Percentiles rank a stretch among this genome's conserved stretches.
Conservation (phyloP, 2,329 filamentous ascomycete species). For the Mollisiaceae sp. region DNA sequence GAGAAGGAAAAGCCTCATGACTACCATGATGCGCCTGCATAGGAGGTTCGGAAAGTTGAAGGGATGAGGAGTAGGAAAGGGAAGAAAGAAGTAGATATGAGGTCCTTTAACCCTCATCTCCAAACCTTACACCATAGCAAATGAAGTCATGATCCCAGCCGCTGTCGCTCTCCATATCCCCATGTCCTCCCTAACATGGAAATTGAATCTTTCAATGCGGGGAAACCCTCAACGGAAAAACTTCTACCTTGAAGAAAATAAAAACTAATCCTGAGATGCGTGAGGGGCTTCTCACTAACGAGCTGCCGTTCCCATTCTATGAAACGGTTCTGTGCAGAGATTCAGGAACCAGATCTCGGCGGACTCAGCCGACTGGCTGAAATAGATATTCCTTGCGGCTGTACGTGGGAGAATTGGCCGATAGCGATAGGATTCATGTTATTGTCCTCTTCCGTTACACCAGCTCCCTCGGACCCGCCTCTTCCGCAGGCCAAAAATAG, state of each 20-base stretch:
- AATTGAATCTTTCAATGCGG: not conserved
- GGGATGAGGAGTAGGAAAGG: not conserved
- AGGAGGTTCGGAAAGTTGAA: not conserved
- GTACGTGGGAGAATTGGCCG: not conserved
- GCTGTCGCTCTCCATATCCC: not conserved
- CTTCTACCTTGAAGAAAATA: not conserved
- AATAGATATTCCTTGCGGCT: not conserved
- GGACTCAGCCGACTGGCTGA: constrained; percentile 14
- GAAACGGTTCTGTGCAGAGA: not conserved
- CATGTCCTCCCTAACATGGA: not conserved
- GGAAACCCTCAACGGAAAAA: constrained; percentile 2
- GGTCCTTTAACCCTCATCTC: constrained; percentile 1
- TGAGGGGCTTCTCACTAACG: constrained; percentile 1
- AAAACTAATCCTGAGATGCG: not conserved
- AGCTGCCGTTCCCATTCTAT: not conserved
- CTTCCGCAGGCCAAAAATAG: not conserved
- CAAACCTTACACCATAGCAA: constrained; percentile 8
- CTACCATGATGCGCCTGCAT: not conserved
- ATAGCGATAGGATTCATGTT: not conserved
- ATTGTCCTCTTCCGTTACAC: constrained; percentile 4
- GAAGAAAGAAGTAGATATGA: not conserved
- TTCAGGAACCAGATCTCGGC: constrained; percentile 1
- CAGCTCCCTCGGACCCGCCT: not conserved
- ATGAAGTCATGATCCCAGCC: constrained; percentile 9
- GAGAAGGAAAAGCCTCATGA: not conserved